These are phyloP conservation scores for Cupressus sempervirens DNA, from an alignment of 75 land plant genomes.

Conservation along the genomic window DNA sequence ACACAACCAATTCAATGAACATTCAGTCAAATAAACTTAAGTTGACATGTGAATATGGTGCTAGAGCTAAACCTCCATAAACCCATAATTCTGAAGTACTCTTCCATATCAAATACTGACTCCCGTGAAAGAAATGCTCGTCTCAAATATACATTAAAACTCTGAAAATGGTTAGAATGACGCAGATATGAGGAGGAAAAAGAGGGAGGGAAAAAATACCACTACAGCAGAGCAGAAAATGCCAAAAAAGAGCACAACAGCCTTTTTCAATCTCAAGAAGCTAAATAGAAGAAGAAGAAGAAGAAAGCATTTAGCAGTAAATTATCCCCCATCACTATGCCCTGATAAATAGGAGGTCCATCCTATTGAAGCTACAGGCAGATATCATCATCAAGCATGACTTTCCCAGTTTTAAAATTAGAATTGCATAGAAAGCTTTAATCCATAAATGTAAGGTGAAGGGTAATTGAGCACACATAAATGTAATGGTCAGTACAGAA, in stretches of 20 bases:
- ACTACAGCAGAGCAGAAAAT: no score
- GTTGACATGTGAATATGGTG: background rate
- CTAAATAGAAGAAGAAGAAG: background rate
- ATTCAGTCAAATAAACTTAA: background rate
- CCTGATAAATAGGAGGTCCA: no score
- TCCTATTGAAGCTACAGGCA: background rate
- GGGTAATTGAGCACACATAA: no score
- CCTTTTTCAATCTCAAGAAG: background rate
- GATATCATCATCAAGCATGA: no score
- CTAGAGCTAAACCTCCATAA: background rate
- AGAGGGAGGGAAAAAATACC: background rate
- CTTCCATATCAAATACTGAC: background rate
- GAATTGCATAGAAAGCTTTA: no score
- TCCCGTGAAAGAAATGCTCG: background rate
- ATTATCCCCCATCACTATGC: background rate
- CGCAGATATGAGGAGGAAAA: background rate
- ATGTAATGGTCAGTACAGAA: no score
- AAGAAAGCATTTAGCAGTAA: background rate
- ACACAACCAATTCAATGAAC: background rate
- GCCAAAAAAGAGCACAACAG: background rate
- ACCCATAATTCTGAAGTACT: background rate
- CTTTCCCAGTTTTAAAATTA: no score
- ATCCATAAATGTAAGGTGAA: background rate
- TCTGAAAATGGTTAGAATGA: background rate
- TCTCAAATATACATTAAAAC: background rate